Evolutionary conservation across 2,329 filamentous ascomycete species (phyloP), one percentile per base, ranked within the genome.

Genomic region (Penicillium frequentans): DNA sequence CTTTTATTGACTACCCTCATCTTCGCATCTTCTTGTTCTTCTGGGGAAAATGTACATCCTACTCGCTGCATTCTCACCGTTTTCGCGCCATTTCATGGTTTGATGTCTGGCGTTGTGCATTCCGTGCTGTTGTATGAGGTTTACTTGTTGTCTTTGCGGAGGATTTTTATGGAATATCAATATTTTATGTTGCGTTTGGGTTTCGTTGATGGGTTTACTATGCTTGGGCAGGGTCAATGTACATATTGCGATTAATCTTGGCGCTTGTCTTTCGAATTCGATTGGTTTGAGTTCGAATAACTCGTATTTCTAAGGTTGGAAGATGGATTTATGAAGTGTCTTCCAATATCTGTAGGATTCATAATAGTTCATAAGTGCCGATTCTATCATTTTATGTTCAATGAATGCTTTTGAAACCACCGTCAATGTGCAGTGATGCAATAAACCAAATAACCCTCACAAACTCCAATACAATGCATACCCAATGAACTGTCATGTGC

Each of bases 231-330:
- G 49, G 49, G 48, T 35, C 23, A 19, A 50, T 55, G 56, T 58
- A 58, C 35, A 55, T 58, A 58, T 24, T 48, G 47, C 42, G 9
- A 19, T 52, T 49, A 49, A 44, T 52, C 39, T 44, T 46, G 33
- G 48, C 24, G 7, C 23, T 23, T 42, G 39, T 43, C 26, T 51
- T 23, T 31, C 44, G 44, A 42, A 42, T 23, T 42, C 19, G 19
- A 23, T 23, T 19, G n/a, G 11, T 23, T 13, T 23, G 39, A 42
- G n/a, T 42, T 42, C 39, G 19, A 42, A 42, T 23, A 11, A 9
- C 39, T 3, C n/a, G 16, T 6, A 26, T 47, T 27, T 19, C 7
- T 8, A 29, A 14, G 2, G 3, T 31, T 33, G 31, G 14, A 33
- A 33, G 5, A 33, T 6, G 5, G 6, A 16, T 33, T 7, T 7